Evolutionary conservation across 257 asterid genomes (phyloP), one percentile per base, ranked within the genome.

Genomic region (Salvia rosmarinus): DNA sequence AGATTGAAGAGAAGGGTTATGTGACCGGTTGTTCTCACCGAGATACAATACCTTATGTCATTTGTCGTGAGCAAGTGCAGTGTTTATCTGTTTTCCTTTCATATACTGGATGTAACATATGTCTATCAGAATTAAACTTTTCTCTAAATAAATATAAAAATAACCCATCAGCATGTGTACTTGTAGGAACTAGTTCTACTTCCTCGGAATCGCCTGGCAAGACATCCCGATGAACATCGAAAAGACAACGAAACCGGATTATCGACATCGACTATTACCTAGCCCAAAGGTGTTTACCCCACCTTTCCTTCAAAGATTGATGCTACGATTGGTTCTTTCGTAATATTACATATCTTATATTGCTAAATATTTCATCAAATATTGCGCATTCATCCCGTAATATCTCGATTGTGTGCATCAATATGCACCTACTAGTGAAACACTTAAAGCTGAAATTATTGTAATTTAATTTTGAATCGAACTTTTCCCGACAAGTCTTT

Each of bases 301-400:
- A 60, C 57, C 50, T 74, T 72, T 58, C 16, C 57, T 44, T 60
- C 20, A 34, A 44, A 12, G 4, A 59, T 25, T 39, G 72, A 67
- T 73, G 50, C 44, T 60, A 25, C 39, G 32, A 42, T 74, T 57
- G 64, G 43, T 68, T 64, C 49, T 57, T 69, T 35, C 43, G 43
- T n/a, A 42, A 44, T 37, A 34, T 35, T 71, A 64, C 81, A 49
- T 37, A 7, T 40, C 68, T 62, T 64, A 57, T 63, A 40, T 77
- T 64, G 70, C 66, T 16, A 78, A 70, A 57, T 66, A 55, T 64
- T 71, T 68, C 28, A 66, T 58, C 56, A 25, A 67, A 68, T 68
- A 62, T 75, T 80, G 84, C 96, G 91, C 97, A 94, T 94, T 81
- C 99, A 94, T 82, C 99, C 99, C 39, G 99, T 94, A 78, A 87